phyloP scores from a whole-genome alignment of 2,329 filamentous ascomycete species.

The Botrytis cinerea region DNA sequence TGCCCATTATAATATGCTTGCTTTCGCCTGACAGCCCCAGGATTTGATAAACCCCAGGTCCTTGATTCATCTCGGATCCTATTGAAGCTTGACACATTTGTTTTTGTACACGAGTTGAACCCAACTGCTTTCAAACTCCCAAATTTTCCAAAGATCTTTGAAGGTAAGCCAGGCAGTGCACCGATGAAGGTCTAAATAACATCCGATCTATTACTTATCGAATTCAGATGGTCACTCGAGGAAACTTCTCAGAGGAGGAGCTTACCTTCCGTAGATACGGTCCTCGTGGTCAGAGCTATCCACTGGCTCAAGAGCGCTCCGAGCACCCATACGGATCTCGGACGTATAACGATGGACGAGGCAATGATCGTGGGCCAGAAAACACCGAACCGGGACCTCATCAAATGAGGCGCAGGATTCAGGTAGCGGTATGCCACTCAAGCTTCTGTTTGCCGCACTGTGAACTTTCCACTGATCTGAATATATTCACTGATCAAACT shows the following conservation, averaged over 20 bases:
- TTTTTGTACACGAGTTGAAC: conserved; percentile 25
- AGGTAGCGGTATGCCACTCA: conserved; percentile 49
- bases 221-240: conserved; percentile 29
- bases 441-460: conserved; percentile 9
- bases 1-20: conserved; percentile 33
- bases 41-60: conserved; percentile 26
- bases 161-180: conserved; percentile 20
- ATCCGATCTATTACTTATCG: conserved; percentile 18
- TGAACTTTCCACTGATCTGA: neutral
- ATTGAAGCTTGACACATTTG: conserved; percentile 26
- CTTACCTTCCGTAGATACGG: conserved; percentile 32
- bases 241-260: conserved; percentile 36
- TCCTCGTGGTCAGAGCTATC: conserved; percentile 34
- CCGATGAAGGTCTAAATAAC: conserved; percentile 4
- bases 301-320: conserved; percentile 37
- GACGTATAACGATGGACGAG: conserved; percentile 32
- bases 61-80: conserved; percentile 25
- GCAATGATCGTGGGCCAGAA: conserved; percentile 32
- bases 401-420: conserved; percentile 48
- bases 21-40: conserved; percentile 28
- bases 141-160: conserved; percentile 3
- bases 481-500: conserved; percentile 12
- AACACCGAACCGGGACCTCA: conserved; percentile 32
- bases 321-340: conserved; percentile 26
- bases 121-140: conserved; percentile 16